phyloP scores from a whole-genome alignment of 164 flowering plant genomes.

The Magnolia officinalis region DNA sequence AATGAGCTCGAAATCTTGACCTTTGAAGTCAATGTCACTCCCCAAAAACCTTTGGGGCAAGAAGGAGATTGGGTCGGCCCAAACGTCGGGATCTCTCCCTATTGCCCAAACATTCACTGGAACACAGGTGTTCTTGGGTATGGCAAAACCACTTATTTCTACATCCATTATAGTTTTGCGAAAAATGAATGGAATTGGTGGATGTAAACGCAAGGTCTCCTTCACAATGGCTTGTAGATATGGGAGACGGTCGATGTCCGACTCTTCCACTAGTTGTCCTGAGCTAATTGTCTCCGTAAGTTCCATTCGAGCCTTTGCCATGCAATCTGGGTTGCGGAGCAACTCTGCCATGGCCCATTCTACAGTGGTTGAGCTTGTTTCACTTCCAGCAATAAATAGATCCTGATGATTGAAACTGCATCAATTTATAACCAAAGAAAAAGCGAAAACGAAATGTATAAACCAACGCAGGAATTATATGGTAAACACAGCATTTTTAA shows the following conservation, averaged over 20 bases:
- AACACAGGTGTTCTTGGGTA: constrained; percentile 7
- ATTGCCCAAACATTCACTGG: constrained; percentile 7
- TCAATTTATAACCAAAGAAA: too few relatives aligned
- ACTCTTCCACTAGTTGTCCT: constrained; percentile 8
- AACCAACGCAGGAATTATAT: too few relatives aligned
- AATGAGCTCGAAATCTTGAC: constrained; percentile 4
- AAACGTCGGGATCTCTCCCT: background rate
- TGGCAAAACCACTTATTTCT: background rate
- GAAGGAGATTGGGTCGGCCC: constrained; percentile 9
- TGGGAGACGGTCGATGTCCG: constrained; percentile 1
- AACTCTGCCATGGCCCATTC: constrained; percentile 37
- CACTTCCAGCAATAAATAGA: constrained; percentile 23
- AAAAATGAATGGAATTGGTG: constrained; percentile 1
- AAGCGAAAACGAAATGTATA: background rate
- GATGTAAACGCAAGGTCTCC: constrained; percentile 12
- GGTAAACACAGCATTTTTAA: too few relatives aligned
- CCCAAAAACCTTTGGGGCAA: constrained; percentile 35
- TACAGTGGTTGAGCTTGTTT: constrained; percentile 24
- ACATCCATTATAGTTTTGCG: background rate
- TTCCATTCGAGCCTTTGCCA: constrained; percentile 17
- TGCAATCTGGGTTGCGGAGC: constrained; percentile 12
- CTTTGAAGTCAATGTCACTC: background rate
- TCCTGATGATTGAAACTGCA: constrained; percentile 15
- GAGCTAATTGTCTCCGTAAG: constrained; percentile 12
- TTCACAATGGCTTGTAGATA: constrained; percentile 8